A percentile compares a stretch with the other conserved stretches of the same genome.
Conservation (phyloP, 1,284 basidiomycete genomes). For the Sparassis latifolia region DNA sequence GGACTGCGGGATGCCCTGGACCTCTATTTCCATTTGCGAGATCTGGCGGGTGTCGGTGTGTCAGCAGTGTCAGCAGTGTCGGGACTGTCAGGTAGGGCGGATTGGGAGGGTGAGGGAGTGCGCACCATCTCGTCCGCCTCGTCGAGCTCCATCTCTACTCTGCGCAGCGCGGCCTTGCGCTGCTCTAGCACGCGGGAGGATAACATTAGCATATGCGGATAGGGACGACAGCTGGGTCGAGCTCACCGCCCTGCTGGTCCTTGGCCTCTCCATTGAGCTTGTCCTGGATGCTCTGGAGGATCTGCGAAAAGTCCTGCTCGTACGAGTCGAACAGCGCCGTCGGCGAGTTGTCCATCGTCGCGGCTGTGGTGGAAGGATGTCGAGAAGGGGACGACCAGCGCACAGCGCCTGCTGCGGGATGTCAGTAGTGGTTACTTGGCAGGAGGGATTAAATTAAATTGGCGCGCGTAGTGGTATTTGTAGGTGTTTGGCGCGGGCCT, state of each 20-base stretch:
- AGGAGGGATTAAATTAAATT: no score
- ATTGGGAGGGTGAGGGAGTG: not conserved
- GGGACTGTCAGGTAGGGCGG: no score
- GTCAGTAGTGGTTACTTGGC: no score
- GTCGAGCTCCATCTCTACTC: slow-evolving; percentile 93
- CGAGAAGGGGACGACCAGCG: not conserved
- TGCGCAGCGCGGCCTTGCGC: slow-evolving; percentile 74
- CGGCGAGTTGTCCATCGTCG: slow-evolving; percentile 69
- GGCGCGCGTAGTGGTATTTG: no score
- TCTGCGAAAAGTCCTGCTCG: slow-evolving; percentile 74
- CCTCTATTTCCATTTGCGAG: slow-evolving; percentile 99
- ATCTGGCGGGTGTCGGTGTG: slow-evolving; percentile 42
- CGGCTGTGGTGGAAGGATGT: not conserved
- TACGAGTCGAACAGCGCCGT: slow-evolving; percentile 78
- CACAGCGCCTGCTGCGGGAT: not conserved
- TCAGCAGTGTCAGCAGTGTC: not conserved
- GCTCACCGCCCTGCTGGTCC: slow-evolving; percentile 51
- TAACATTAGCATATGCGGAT: not conserved
- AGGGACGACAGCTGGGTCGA: not conserved
- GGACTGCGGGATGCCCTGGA: slow-evolving; percentile 91
- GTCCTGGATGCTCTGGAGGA: slow-evolving; percentile 58
- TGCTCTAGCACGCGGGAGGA: slow-evolving; percentile 51
- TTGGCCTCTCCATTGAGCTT: slow-evolving; percentile 61
- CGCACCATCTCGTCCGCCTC: slow-evolving; percentile 95
- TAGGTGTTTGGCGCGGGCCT: no score